Conservation (phyloP, 371 early-diverging fungal species). For the Mortierella sp. region DNA sequence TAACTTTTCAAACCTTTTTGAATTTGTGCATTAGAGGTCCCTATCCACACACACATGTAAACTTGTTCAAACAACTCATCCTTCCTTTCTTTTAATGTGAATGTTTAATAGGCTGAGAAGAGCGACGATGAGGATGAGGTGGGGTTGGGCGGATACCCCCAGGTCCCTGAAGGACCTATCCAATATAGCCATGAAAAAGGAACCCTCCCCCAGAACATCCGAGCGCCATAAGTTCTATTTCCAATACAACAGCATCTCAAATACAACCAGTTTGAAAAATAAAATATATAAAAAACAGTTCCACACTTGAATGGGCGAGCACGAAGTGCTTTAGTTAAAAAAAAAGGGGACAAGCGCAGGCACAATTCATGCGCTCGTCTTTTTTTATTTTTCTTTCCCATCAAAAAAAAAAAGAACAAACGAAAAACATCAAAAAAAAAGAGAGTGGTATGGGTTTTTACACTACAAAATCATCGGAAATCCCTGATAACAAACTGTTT, state of each 20-base stretch:
- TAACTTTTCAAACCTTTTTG: not conserved
- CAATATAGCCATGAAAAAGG: conserved; percentile 29
- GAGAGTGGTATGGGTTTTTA: not conserved
- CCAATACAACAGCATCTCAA: not conserved
- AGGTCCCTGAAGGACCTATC: conserved; percentile 29
- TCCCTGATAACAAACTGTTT: not conserved
- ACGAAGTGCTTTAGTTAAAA: too few relatives aligned
- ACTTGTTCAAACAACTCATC: not conserved
- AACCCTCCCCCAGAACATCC: conserved; percentile 35
- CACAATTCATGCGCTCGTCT: not conserved
- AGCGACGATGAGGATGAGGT: conserved; percentile 21
- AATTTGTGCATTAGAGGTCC: not conserved
- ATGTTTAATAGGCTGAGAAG: not conserved
- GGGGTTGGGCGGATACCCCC: conserved; percentile 36
- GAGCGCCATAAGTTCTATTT: conserved; percentile 8
- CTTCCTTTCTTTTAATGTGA: not conserved
- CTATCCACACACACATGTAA: not conserved
- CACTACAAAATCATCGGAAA: not conserved
- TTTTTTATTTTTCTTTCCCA: not conserved
- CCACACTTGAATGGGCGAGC: too few relatives aligned
- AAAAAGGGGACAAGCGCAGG: not conserved
- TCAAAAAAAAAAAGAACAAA: not conserved
- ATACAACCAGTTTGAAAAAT: not conserved
- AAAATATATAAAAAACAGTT: not conserved
- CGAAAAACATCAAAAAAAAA: not conserved